phyloP scores from a whole-genome alignment of 768 basidiomycete species.

The Termitomyces sp. region DNA sequence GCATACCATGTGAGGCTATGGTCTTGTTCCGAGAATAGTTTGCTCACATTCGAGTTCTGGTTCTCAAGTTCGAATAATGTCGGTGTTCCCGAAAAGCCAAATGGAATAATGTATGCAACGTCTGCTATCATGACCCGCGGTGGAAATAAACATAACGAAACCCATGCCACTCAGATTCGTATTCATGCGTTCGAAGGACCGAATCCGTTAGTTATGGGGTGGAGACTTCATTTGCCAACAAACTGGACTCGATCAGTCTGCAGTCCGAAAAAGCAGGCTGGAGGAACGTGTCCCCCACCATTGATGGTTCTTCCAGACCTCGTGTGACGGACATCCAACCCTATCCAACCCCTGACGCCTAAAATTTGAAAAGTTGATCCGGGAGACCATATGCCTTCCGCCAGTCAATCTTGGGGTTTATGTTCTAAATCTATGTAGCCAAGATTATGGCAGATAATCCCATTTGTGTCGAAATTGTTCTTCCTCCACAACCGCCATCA shows the following conservation, averaged over 20 bases:
- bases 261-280: background rate
- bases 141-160: background rate
- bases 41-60: background rate
- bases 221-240: background rate
- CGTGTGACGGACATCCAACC: background rate
- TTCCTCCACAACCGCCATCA: conserved; percentile 1
- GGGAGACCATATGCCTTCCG: conserved; percentile 1
- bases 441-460: conserved; percentile 4
- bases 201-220: background rate
- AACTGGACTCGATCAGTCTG: background rate
- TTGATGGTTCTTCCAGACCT: background rate
- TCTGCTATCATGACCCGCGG: background rate
- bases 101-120: background rate
- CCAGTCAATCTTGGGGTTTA: background rate
- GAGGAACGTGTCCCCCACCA: background rate
- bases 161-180: background rate
- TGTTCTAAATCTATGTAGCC: background rate
- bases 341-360: background rate
- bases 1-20: background rate
- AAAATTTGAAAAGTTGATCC: background rate
- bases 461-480: background rate
- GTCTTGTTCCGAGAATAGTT: background rate
- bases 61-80: background rate
- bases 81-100: background rate
- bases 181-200: background rate